Conservation (phyloP, 495 filamentous ascomycete species). For the Penicillium desertorum region DNA sequence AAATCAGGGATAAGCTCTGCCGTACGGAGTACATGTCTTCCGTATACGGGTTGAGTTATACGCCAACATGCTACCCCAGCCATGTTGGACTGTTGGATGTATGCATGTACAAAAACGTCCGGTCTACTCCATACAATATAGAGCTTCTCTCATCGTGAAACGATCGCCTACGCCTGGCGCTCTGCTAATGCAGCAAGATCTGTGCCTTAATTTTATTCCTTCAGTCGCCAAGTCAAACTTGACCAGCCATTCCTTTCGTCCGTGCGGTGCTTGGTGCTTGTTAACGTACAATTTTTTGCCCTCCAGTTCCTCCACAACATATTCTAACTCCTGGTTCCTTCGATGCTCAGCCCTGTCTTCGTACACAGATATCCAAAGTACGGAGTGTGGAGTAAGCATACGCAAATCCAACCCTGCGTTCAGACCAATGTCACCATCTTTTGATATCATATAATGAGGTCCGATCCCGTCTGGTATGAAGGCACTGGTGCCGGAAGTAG, state of each 20-base stretch:
- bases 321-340: background rate
- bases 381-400: background rate
- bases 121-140: background rate
- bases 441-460: conserved; percentile 1
- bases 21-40: background rate
- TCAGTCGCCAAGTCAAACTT: background rate
- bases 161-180: background rate
- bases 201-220: background rate
- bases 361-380: background rate
- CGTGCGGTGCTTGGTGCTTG: background rate
- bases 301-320: background rate
- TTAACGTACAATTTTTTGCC: background rate
- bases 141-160: conserved; percentile 6
- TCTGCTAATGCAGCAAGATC: background rate
- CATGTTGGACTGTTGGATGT: background rate
- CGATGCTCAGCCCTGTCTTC: background rate
- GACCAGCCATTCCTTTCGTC: background rate
- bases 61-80: background rate
- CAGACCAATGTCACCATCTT: background rate
- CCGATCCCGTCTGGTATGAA: background rate
- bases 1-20: conserved; percentile 5
- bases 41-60: background rate
- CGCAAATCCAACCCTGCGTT: background rate
- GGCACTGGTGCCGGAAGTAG: background rate
- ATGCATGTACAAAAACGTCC: background rate